A percentile compares a stretch with the other conserved stretches of the same genome.
These are phyloP conservation scores for Kurtzmaniella quercitrusa DNA, from an alignment of 1,139 yeast genomes.

Conservation along the genomic window DNA sequence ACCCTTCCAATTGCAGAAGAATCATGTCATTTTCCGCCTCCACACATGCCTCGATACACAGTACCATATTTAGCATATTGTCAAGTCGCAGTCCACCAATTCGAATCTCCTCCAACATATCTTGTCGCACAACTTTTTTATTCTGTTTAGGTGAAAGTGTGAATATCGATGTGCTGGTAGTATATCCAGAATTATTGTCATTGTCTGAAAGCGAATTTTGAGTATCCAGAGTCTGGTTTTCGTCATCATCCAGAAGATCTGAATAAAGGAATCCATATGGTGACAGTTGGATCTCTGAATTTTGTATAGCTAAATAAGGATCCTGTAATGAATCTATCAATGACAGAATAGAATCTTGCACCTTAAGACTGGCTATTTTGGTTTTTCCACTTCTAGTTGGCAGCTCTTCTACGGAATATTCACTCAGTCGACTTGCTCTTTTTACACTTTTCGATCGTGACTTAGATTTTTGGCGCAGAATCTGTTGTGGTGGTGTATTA, in stretches of 20 bases:
- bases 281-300: not conserved
- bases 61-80: conserved; percentile 11
- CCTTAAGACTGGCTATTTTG: not conserved
- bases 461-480: too few species aligned
- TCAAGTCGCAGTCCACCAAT: conserved; percentile 5
- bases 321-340: not conserved
- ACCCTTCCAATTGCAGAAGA: conserved; percentile 8
- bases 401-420: too few species aligned
- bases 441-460: too few species aligned
- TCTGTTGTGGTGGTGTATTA: too few species aligned
- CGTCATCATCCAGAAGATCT: not conserved
- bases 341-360: not conserved
- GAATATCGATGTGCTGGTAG: conserved; percentile 8
- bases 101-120: conserved; percentile 5
- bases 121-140: not conserved
- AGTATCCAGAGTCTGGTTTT: conserved; percentile 1
- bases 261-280: not conserved
- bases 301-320: too few species aligned
- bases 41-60: conserved; percentile 14
- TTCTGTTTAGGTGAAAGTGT: conserved; percentile 5
- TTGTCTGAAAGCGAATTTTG: conserved; percentile 3
- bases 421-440: too few species aligned
- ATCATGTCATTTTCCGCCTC: conserved; percentile 11
- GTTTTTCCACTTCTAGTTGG: not conserved
- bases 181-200: conserved; percentile 5